Percentiles rank a stretch among this genome's conserved stretches.
phyloP scores from a whole-genome alignment of 495 filamentous ascomycete species.

The Lichenothelia convexa region DNA sequence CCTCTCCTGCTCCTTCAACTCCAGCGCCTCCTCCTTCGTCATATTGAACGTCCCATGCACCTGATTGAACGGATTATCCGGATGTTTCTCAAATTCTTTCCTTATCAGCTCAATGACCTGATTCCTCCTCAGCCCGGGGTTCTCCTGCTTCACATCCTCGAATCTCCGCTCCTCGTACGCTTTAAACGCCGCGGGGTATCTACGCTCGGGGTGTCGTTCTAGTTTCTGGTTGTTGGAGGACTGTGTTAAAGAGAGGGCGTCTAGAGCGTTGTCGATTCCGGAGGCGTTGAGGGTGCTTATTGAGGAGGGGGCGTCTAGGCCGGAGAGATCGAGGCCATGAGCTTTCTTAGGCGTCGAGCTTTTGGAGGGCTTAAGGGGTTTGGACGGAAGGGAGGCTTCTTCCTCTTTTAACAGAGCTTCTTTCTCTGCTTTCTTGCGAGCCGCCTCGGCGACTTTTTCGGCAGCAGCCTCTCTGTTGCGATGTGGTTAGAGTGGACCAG shows the following conservation, averaged over 20 bases:
- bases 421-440: slow-evolving; percentile 73
- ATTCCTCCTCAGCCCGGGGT: slow-evolving; percentile 56
- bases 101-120: slow-evolving; percentile 61
- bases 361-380: slow-evolving; percentile 39
- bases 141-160: slow-evolving; percentile 68
- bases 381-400: slow-evolving; percentile 43
- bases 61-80: slow-evolving; percentile 91
- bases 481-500: background rate
- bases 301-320: slow-evolving; percentile 23
- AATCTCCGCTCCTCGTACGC: slow-evolving; percentile 70
- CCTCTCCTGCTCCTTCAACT: slow-evolving; percentile 47
- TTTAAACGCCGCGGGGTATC: slow-evolving; percentile 78
- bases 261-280: slow-evolving; percentile 81
- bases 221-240: slow-evolving; percentile 39
- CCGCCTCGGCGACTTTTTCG: slow-evolving; percentile 68
- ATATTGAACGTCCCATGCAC: slow-evolving; percentile 53
- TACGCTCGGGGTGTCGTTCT: slow-evolving; percentile 68
- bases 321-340: slow-evolving; percentile 46
- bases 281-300: slow-evolving; percentile 47
- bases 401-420: slow-evolving; percentile 72
- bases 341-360: slow-evolving; percentile 47
- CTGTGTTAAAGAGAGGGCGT: slow-evolving; percentile 51
- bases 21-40: slow-evolving; percentile 56
- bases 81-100: slow-evolving; percentile 83
- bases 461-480: slow-evolving; percentile 57